A percentile compares a stretch with the other conserved stretches of the same genome.
Conservation (phyloP, 148 eudicot species). For the Silene uniflora region DNA sequence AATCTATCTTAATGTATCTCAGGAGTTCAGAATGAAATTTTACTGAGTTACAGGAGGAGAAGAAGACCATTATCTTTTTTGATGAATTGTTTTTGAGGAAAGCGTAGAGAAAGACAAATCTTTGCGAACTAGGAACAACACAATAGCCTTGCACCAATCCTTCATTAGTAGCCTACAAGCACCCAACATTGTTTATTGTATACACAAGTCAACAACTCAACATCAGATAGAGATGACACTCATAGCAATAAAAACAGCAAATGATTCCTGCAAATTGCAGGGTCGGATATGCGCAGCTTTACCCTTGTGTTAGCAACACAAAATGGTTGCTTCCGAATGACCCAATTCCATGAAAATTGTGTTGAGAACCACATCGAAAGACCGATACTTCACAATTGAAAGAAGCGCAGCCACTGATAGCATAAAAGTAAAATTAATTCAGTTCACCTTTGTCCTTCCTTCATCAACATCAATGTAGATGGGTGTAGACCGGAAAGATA, state of each 20-base stretch:
- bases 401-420: too few species aligned
- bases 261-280: too few species aligned
- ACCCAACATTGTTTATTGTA: neutral
- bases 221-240: neutral
- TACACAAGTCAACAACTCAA: slow-evolving; percentile 3
- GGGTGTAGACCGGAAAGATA: slow-evolving; percentile 49
- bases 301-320: too few species aligned
- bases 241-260: too few species aligned
- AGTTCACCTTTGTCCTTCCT: slow-evolving; percentile 56
- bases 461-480: slow-evolving; percentile 4
- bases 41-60: slow-evolving; percentile 85
- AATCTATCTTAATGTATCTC: slow-evolving; percentile 53
- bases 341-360: too few species aligned
- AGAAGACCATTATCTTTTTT: slow-evolving; percentile 60
- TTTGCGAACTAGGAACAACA: slow-evolving; percentile 8
- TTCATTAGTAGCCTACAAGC: slow-evolving; percentile 14
- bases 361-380: too few species aligned
- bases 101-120: slow-evolving; percentile 11
- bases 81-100: slow-evolving; percentile 11
- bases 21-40: slow-evolving; percentile 78
- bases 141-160: slow-evolving; percentile 16
- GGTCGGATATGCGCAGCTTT: too few species aligned
- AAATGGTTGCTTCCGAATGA: too few species aligned
- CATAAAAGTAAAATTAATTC: neutral
- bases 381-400: too few species aligned